Percentiles rank a stretch among this genome's conserved stretches.
Conservation (phyloP, 2,329 filamentous ascomycete species). For the Calonectria leucothoes region DNA sequence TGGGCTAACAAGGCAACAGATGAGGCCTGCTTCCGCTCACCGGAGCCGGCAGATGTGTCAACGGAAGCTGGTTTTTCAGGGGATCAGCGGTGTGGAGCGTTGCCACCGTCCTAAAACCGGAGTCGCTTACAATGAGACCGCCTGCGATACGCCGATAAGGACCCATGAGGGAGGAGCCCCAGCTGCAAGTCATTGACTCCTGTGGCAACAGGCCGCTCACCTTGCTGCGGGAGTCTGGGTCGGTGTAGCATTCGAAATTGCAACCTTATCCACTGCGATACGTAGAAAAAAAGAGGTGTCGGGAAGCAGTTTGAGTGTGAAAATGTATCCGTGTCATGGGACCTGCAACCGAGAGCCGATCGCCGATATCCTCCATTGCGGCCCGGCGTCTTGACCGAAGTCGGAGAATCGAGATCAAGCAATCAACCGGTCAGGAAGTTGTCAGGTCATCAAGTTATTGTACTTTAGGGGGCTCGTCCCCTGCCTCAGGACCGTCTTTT, state of each 20-base stretch:
- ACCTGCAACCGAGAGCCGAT: slow-evolving; percentile 1
- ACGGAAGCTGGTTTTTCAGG: neutral
- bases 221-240: neutral
- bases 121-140: slow-evolving; percentile 3
- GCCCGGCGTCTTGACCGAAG: neutral
- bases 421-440: neutral
- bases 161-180: neutral
- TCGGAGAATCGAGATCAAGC: neutral
- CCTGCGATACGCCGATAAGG: slow-evolving; percentile 3
- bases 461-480: neutral
- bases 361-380: neutral
- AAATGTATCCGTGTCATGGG: neutral
- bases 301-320: neutral
- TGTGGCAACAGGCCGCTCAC: neutral
- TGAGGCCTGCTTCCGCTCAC: neutral
- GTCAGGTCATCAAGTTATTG: neutral
- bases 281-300: neutral
- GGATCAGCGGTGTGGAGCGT: neutral
- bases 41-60: neutral
- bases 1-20: neutral
- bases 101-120: neutral
- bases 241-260: slow-evolving; percentile 1
- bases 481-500: neutral
- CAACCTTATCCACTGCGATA: neutral
- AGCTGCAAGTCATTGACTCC: neutral